phyloP scores from a whole-genome alignment of 495 filamentous ascomycete species.

The Aspergillus bertholletiae region DNA sequence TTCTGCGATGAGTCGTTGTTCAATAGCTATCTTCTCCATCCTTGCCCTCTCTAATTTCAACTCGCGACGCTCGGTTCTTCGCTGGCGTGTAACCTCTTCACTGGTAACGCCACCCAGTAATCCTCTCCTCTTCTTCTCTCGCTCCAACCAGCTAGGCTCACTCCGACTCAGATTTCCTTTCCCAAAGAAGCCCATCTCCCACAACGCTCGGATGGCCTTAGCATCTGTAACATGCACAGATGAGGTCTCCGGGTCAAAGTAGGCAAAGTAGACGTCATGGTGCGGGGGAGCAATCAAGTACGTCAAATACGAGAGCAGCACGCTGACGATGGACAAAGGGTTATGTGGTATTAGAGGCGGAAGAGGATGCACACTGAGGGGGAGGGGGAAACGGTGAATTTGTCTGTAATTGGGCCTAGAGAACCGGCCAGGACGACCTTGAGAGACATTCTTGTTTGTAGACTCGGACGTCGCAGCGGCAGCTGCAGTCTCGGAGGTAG shows the following conservation, averaged over 20 bases:
- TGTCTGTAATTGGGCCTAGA: slow-evolving; percentile 62
- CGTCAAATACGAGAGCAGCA: slow-evolving; percentile 70
- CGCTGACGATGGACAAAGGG: slow-evolving; percentile 78
- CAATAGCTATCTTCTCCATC: slow-evolving; percentile 74
- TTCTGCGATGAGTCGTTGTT: slow-evolving; percentile 64
- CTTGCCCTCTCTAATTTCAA: slow-evolving; percentile 89
- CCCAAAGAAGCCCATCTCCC: slow-evolving; percentile 95
- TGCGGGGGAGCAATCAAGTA: slow-evolving; percentile 64
- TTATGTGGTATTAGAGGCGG: slow-evolving; percentile 89
- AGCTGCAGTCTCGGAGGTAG: slow-evolving; percentile 17
- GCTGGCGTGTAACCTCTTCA: slow-evolving; percentile 71
- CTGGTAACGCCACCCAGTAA: slow-evolving; percentile 59
- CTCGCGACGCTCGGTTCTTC: slow-evolving; percentile 75
- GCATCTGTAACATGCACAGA: slow-evolving; percentile 83
- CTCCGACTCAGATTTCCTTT: slow-evolving; percentile 90
- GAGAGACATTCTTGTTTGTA: slow-evolving; percentile 11
- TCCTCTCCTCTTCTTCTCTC: slow-evolving; percentile 71
- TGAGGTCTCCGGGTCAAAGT: slow-evolving; percentile 73
- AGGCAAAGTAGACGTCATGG: slow-evolving; percentile 71
- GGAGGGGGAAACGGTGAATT: slow-evolving; percentile 77
- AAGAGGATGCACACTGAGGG: slow-evolving; percentile 74
- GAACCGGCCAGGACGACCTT: slow-evolving; percentile 37
- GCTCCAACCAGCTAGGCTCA: slow-evolving; percentile 87
- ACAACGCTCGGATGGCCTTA: slow-evolving; percentile 70
- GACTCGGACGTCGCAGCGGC: slow-evolving; percentile 9